Percentiles rank a stretch among this genome's conserved stretches.
These are phyloP conservation scores for Colletotrichum tropicicola DNA, from an alignment of 2,329 filamentous ascomycete species.

Conservation along the genomic window DNA sequence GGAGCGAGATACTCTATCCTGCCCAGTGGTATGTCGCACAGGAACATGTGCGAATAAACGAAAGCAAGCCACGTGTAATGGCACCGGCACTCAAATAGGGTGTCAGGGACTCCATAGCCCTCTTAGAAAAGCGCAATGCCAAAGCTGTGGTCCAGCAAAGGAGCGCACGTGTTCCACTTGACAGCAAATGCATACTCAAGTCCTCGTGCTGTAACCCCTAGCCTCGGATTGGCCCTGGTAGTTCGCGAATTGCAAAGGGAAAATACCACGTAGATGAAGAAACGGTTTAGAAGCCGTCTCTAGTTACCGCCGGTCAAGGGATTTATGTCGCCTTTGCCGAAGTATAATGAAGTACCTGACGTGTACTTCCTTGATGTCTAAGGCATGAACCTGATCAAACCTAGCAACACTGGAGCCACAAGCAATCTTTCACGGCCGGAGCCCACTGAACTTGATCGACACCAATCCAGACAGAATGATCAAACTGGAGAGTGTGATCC, in stretches of 20 bases:
- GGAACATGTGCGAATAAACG: neutral
- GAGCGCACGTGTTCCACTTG: neutral
- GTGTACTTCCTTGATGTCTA: slow-evolving; percentile 3
- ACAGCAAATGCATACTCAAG: neutral
- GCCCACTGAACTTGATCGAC: slow-evolving; percentile 1
- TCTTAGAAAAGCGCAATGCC: neutral
- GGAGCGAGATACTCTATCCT: neutral
- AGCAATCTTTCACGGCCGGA: slow-evolving; percentile 22
- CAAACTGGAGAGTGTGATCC: slow-evolving; percentile 30
- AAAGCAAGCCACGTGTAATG: neutral
- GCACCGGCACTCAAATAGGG: neutral
- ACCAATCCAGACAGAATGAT: neutral
- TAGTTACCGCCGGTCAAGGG: neutral
- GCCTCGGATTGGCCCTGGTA: neutral
- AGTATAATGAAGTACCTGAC: neutral
- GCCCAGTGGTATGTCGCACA: neutral
- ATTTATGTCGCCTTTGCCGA: neutral
- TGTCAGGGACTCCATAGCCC: neutral
- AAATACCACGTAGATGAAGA: neutral
- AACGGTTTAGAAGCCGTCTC: neutral
- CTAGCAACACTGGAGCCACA: neutral
- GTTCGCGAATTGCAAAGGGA: neutral
- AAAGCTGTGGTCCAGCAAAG: neutral
- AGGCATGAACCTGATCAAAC: slow-evolving; percentile 1
- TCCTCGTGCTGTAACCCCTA: neutral